Evolutionary conservation across 140 eudicot species (phyloP).

Genomic region (Stevia rebaudiana): DNA sequence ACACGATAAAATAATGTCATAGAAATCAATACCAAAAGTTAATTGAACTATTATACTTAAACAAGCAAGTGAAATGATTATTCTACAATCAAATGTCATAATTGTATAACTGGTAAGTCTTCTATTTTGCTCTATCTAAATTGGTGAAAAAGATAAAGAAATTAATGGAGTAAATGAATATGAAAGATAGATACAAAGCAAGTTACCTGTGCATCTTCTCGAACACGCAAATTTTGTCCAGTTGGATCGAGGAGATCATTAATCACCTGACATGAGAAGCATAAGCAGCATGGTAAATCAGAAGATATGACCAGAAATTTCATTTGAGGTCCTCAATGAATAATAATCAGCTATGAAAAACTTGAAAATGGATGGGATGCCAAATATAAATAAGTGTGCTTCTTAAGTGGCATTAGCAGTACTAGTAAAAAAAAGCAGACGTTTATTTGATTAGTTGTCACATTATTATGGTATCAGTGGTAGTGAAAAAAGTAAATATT

Average conservation of each 20-base stretch:
- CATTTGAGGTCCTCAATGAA: constrained; percentile 4
- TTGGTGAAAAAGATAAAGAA: neutral
- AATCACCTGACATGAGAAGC: constrained; percentile 63
- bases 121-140: constrained; percentile 4
- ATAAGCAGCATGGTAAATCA: constrained; percentile 20
- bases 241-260: constrained; percentile 99
- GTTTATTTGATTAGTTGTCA: neutral
- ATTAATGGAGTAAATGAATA: neutral
- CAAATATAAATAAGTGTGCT: neutral
- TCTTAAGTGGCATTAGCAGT: constrained; percentile 3
- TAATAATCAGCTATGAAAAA: neutral
- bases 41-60: neutral
- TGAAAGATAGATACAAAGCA: constrained; percentile 13
- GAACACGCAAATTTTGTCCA: constrained; percentile 93
- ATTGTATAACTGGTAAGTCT: neutral
- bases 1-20: constrained; percentile 2
- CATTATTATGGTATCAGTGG: neutral
- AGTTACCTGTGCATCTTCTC: constrained; percentile 91
- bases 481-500: constrained; percentile 7
- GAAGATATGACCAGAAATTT: neutral
- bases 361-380: constrained; percentile 16
- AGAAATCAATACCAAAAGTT: neutral
- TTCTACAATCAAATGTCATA: neutral
- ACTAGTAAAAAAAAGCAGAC: neutral
- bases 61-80: neutral